phyloP scores from a whole-genome alignment of 1,284 basidiomycete genomes.

The Cryptococcus sp. region DNA sequence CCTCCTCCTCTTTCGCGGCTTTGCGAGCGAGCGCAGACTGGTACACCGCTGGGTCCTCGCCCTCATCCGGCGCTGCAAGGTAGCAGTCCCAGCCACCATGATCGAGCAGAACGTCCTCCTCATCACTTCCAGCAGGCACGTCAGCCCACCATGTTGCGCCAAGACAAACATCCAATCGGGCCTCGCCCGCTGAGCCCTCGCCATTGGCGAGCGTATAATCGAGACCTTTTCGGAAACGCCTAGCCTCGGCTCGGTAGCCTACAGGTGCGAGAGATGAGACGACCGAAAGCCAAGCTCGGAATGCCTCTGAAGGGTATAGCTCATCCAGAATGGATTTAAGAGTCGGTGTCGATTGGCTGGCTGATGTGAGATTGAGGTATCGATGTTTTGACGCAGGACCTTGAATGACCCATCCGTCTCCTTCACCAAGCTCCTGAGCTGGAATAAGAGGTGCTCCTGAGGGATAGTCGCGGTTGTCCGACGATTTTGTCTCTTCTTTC shows the following conservation, averaged over 20 bases:
- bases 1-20: slow-evolving; percentile 30
- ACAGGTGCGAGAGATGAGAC: slow-evolving; percentile 77
- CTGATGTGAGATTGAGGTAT: slow-evolving; percentile 66
- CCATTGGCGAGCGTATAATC: slow-evolving; percentile 95
- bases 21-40: slow-evolving; percentile 60
- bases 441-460: slow-evolving; percentile 56
- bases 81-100: slow-evolving; percentile 99
- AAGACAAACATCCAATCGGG: slow-evolving; percentile 83
- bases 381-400: slow-evolving; percentile 95
- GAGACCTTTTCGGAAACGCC: slow-evolving; percentile 86
- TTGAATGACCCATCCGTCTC: slow-evolving; percentile 68
- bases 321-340: slow-evolving; percentile 63
- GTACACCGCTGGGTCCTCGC: slow-evolving; percentile 92
- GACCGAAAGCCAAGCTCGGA: slow-evolving; percentile 84
- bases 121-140: slow-evolving; percentile 49
- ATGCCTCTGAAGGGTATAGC: slow-evolving; percentile 79
- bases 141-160: slow-evolving; percentile 77
- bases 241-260: slow-evolving; percentile 71
- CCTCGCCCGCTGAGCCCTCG: slow-evolving; percentile 68
- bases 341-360: slow-evolving; percentile 50
- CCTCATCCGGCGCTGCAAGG: slow-evolving; percentile 88
- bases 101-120: slow-evolving; percentile 55
- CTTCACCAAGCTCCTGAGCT: slow-evolving; percentile 59
- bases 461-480: slow-evolving; percentile 64
- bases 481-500: slow-evolving; percentile 64